A percentile compares a stretch with the other conserved stretches of the same genome.
These are phyloP conservation scores for Colletotrichum musicola DNA, from an alignment of 2,329 filamentous ascomycete genomes.

Conservation along the genomic window DNA sequence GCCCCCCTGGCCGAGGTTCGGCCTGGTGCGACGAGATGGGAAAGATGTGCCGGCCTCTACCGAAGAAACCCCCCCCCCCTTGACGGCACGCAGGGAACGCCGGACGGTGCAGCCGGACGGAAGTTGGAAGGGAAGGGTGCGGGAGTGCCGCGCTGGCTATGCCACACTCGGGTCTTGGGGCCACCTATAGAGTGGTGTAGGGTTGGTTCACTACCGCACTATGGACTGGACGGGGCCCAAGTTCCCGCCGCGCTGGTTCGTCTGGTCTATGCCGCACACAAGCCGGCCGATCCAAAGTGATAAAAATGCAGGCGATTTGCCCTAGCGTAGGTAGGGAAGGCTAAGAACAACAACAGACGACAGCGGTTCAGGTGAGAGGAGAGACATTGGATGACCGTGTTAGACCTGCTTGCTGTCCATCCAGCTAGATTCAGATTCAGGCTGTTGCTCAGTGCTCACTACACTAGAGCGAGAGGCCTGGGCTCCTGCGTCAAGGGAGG, in stretches of 20 bases:
- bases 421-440: too few species aligned
- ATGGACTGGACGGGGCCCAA: constrained; percentile 27
- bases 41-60: constrained; percentile 37
- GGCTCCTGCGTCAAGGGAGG: constrained; percentile 4
- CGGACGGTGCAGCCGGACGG: constrained; percentile 33
- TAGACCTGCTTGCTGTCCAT: not conserved
- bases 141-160: constrained; percentile 35
- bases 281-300: constrained; percentile 29
- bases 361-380: not conserved
- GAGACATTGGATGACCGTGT: constrained; percentile 19
- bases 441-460: not conserved
- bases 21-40: constrained; percentile 21
- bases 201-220: not conserved
- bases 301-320: constrained; percentile 10
- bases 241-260: constrained; percentile 31
- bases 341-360: constrained; percentile 20
- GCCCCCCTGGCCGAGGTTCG: constrained; percentile 26
- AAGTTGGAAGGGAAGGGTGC: constrained; percentile 27
- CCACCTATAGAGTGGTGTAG: too few species aligned
- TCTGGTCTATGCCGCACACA: constrained; percentile 17
- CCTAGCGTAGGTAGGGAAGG: not conserved
- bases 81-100: constrained; percentile 3
- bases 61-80: constrained; percentile 9
- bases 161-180: not conserved
- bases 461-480: constrained; percentile 9